Percentiles rank a stretch among this genome's conserved stretches.
These are phyloP conservation scores for Phytopythium montanum DNA, from an alignment of 352 stramenopile species.

Conservation along the genomic window DNA sequence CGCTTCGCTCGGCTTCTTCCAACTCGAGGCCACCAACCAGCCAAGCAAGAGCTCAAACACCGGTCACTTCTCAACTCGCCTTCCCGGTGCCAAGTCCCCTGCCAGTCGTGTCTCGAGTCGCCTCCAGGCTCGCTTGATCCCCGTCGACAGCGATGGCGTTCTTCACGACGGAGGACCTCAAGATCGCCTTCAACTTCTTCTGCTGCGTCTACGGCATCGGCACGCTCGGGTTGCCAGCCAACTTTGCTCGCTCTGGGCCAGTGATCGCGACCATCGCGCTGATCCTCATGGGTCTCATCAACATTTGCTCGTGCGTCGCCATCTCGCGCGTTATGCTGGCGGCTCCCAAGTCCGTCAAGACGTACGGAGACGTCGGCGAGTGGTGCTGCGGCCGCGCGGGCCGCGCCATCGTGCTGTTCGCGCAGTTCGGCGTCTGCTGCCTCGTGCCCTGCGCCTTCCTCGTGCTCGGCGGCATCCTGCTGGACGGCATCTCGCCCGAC, in stretches of 20 bases:
- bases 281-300: slow-evolving; percentile 58
- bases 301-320: slow-evolving; percentile 53
- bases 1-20: neutral
- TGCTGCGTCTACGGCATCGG: slow-evolving; percentile 67
- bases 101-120: too few species aligned
- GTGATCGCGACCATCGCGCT: slow-evolving; percentile 41
- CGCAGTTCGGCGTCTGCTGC: slow-evolving; percentile 55
- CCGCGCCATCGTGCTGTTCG: slow-evolving; percentile 48
- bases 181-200: slow-evolving; percentile 64
- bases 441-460: slow-evolving; percentile 54
- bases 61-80: slow-evolving; percentile 5
- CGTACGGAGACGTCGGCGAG: slow-evolving; percentile 59
- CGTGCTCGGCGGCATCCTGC: slow-evolving; percentile 55
- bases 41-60: slow-evolving; percentile 7
- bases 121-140: slow-evolving; percentile 1
- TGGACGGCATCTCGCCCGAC: slow-evolving; percentile 47
- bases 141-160: slow-evolving; percentile 31
- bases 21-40: neutral
- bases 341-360: slow-evolving; percentile 52
- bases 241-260: slow-evolving; percentile 52
- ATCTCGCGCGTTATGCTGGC: slow-evolving; percentile 61
- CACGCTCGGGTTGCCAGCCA: slow-evolving; percentile 55
- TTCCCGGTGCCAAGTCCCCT: neutral
- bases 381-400: slow-evolving; percentile 43
- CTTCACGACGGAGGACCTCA: slow-evolving; percentile 60